Evolutionary conservation across 106 monocot genomes (phyloP).

Genomic region (Acorus calamus): DNA sequence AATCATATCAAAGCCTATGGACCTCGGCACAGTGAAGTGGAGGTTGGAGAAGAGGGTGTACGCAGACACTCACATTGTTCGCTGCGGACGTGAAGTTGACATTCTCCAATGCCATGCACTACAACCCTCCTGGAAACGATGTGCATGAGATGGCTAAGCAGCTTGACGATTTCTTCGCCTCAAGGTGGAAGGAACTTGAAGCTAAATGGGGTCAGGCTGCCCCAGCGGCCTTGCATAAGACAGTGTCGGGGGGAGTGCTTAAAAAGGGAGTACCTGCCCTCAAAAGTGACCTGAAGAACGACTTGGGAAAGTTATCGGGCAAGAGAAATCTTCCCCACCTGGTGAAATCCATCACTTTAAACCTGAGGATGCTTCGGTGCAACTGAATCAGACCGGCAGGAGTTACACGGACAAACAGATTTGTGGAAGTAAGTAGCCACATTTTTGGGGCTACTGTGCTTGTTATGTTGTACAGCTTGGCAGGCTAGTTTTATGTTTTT

Average conservation of each 20-base stretch:
- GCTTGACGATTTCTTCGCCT: constrained; percentile 24
- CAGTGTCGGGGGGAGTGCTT: background rate
- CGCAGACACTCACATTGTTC: constrained; percentile 20
- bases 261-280: background rate
- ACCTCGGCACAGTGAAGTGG: constrained; percentile 39
- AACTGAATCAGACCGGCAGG: constrained; percentile 15
- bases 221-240: background rate
- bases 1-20: constrained; percentile 47
- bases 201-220: constrained; percentile 21
- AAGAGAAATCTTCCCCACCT: constrained; percentile 4
- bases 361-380: constrained; percentile 11
- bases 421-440: constrained; percentile 12
- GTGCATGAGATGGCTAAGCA: constrained; percentile 37
- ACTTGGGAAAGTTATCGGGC: constrained; percentile 12
- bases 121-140: constrained; percentile 39
- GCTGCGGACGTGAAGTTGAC: constrained; percentile 49
- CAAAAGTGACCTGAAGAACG: constrained; percentile 1
- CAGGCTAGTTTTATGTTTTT: no score
- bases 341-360: constrained; percentile 15
- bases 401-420: constrained; percentile 3
- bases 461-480: background rate
- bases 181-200: constrained; percentile 35
- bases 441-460: background rate
- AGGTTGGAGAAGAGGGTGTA: constrained; percentile 29
- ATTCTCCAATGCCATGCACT: constrained; percentile 51